Conservation (phyloP, 2,329 filamentous ascomycete genomes). For the Beauveria brongniartii region DNA sequence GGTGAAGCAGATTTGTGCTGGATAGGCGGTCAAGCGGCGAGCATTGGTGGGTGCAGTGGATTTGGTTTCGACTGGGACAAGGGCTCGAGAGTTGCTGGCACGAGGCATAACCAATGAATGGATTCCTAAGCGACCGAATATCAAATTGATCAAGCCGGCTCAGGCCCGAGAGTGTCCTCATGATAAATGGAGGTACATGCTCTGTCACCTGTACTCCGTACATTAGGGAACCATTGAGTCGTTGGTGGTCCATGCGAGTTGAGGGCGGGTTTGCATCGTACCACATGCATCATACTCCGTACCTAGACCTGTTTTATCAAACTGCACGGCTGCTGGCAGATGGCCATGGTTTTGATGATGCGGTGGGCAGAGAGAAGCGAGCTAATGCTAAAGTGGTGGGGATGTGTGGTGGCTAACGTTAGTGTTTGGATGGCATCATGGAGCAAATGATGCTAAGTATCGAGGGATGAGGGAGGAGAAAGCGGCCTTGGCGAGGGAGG, state of each 20-base stretch:
- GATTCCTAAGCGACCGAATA: not conserved
- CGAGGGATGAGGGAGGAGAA: conserved; percentile 4
- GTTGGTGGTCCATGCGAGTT: not conserved
- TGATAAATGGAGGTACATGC: not conserved
- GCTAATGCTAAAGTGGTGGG: not conserved
- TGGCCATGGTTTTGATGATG: not conserved
- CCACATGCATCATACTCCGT: not conserved
- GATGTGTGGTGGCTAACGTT: not conserved
- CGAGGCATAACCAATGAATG: not conserved
- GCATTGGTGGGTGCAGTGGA: not conserved
- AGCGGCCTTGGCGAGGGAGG: not conserved
- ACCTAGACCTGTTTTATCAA: not conserved
- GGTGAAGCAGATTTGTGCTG: not conserved
- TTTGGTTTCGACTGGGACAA: conserved; percentile 4
- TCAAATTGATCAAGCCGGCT: not conserved
- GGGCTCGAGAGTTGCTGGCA: conserved; percentile 1
- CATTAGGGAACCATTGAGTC: too few species aligned
- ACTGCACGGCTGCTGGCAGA: not conserved
- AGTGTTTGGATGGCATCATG: conserved; percentile 2
- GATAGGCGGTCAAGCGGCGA: conserved; percentile 7
- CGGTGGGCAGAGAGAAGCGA: not conserved
- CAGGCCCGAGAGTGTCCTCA: not conserved
- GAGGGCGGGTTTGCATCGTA: not conserved
- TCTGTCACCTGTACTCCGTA: too few species aligned
- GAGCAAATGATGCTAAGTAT: not conserved